Percentiles rank a stretch among this genome's conserved stretches.
Conservation (phyloP, 306 rosid species). For the Fagus sylvatica region DNA sequence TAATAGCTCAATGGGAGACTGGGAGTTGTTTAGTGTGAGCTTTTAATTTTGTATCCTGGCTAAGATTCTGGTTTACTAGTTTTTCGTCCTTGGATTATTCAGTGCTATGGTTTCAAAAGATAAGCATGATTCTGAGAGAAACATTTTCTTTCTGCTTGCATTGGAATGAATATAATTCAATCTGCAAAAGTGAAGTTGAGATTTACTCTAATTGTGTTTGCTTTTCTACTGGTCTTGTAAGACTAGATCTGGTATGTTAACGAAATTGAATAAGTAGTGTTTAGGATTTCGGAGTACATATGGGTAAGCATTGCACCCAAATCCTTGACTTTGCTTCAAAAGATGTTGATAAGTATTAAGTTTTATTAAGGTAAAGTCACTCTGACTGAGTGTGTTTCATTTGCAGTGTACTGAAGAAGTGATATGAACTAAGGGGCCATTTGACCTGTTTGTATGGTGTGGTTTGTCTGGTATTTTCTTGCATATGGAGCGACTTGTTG, state of each 20-base stretch:
- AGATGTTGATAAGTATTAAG: neutral
- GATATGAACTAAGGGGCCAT: conserved; percentile 33
- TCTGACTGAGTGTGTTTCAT: conserved; percentile 19
- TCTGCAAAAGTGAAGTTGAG: neutral
- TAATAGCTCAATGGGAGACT: neutral
- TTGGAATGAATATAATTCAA: conserved; percentile 14
- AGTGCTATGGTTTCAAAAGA: neutral
- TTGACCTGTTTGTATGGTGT: conserved; percentile 12
- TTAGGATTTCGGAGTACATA: conserved; percentile 4
- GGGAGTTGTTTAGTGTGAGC: neutral
- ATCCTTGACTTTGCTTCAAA: neutral
- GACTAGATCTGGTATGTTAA: neutral
- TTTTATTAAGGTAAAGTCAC: neutral
- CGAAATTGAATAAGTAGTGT: neutral
- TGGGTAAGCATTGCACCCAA: neutral
- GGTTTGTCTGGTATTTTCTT: conserved; percentile 31
- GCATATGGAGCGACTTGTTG: conserved; percentile 1
- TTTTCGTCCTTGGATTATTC: no score
- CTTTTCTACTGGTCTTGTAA: neutral
- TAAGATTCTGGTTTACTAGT: neutral
- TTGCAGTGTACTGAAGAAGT: conserved; percentile 91
- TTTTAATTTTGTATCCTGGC: neutral
- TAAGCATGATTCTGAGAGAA: conserved; percentile 6
- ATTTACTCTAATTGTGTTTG: neutral
- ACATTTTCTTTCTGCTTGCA: no score